Evolutionary conservation across 441 rosid species (phyloP).

Genomic region (Populus trichocarpa): DNA sequence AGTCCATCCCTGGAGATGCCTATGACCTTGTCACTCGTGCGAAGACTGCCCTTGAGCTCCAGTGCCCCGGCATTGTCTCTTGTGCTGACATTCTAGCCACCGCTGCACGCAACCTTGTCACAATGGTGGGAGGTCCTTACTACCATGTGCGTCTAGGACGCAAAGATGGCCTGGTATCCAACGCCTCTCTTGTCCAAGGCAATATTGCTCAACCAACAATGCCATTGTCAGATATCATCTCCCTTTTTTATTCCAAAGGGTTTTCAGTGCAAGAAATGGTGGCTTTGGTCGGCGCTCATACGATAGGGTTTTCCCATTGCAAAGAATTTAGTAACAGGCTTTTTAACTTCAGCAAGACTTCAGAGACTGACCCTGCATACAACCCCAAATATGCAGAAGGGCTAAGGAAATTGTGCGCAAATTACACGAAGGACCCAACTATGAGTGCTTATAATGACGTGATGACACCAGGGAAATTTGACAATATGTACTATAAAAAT

Average conservation of each 20-base stretch:
- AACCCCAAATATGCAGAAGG: conserved; percentile 42
- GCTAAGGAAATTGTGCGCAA: conserved; percentile 47
- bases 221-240: conserved; percentile 35
- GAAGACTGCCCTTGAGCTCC: conserved; percentile 58
- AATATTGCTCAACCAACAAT: conserved; percentile 35
- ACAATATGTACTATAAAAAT: conserved; percentile 58
- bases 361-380: conserved; percentile 26
- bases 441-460: conserved; percentile 64
- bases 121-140: conserved; percentile 58
- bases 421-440: conserved; percentile 35
- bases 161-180: conserved; percentile 48
- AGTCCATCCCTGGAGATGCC: conserved; percentile 61
- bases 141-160: conserved; percentile 43
- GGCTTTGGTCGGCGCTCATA: conserved; percentile 56
- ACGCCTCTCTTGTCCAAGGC: conserved; percentile 30
- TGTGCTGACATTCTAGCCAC: conserved; percentile 59
- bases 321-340: conserved; percentile 52
- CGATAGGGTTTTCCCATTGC: conserved; percentile 73
- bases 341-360: conserved; percentile 36
- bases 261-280: conserved; percentile 49
- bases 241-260: conserved; percentile 39
- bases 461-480: conserved; percentile 66
- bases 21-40: conserved; percentile 49
- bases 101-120: conserved; percentile 51
- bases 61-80: conserved; percentile 58